Percentiles rank a stretch among this genome's conserved stretches.
Evolutionary conservation across 2,329 filamentous ascomycete species (phyloP).

Genomic region (Metarhizium album): DNA sequence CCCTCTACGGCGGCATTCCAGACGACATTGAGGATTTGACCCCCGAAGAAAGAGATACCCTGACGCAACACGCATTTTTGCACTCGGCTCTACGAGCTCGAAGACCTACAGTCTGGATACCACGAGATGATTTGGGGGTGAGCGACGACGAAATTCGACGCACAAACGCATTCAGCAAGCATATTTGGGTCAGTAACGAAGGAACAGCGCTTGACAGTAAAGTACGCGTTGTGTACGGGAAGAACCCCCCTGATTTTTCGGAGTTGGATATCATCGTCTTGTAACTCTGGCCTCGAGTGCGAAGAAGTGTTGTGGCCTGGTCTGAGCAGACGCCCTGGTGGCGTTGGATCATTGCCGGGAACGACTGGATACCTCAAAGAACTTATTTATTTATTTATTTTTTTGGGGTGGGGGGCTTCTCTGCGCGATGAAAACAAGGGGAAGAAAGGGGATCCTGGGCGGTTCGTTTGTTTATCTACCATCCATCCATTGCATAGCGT

Average conservation of each 20-base stretch:
- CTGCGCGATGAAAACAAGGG: not conserved
- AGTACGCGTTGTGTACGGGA: conserved; percentile 70
- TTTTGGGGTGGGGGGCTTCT: not conserved
- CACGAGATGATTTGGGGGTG: conserved; percentile 78
- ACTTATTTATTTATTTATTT: too few relatives aligned
- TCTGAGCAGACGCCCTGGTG: not conserved
- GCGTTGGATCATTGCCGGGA: not conserved
- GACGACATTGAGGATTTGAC: conserved; percentile 94
- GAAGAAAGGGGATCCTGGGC: not conserved
- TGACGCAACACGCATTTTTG: conserved; percentile 82
- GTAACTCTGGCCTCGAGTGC: conserved; percentile 25
- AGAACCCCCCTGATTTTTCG: conserved; percentile 80
- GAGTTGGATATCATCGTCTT: conserved; percentile 79
- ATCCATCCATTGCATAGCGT: conserved; percentile 5
- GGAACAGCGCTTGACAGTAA: conserved; percentile 81
- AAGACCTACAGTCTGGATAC: conserved; percentile 87
- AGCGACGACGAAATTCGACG: conserved; percentile 82
- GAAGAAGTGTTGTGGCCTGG: not conserved
- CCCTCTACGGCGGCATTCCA: conserved; percentile 76
- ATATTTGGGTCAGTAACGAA: conserved; percentile 90
- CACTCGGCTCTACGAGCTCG: conserved; percentile 78
- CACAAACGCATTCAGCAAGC: conserved; percentile 64
- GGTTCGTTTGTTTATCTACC: not conserved
- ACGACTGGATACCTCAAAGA: not conserved
- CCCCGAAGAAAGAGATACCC: conserved; percentile 73